A percentile compares a stretch with the other conserved stretches of the same genome.
Conservation (phyloP, 306 rosid genomes). For the Inga laurina region DNA sequence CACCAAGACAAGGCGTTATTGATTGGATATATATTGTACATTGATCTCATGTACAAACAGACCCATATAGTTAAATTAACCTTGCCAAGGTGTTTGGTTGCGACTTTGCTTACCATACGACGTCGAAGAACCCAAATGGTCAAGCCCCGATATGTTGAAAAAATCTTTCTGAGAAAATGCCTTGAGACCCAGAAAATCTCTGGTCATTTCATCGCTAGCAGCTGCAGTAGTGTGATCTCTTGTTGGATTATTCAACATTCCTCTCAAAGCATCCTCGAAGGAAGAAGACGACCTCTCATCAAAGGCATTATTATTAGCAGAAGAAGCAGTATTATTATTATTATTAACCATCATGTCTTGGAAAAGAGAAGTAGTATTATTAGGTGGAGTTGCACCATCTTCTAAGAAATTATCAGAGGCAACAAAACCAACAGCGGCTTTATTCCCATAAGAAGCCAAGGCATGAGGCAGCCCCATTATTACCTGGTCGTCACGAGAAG, state of each 20-base stretch:
- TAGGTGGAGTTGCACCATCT: constrained; percentile 22
- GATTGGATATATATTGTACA: background rate
- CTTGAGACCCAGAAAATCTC: constrained; percentile 72
- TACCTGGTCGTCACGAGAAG: constrained; percentile 51
- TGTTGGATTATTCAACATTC: constrained; percentile 27
- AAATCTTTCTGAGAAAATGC: constrained; percentile 47
- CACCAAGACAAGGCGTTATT: background rate
- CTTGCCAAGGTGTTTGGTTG: constrained; percentile 59
- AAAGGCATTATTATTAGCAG: constrained; percentile 17
- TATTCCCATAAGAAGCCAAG: constrained; percentile 43
- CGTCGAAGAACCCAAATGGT: constrained; percentile 40
- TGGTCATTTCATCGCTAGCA: constrained; percentile 45
- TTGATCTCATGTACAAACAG: background rate
- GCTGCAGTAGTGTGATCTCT: background rate
- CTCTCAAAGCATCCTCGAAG: constrained; percentile 39
- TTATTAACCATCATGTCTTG: constrained; percentile 51
- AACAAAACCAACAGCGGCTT: constrained; percentile 27
- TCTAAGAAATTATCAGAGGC: constrained; percentile 16
- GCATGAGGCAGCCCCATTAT: constrained; percentile 21
- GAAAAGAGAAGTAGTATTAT: constrained; percentile 30
- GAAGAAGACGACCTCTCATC: constrained; percentile 24
- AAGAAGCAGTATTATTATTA: background rate
- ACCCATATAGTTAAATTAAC: constrained; percentile 14
- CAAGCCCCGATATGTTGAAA: constrained; percentile 48
- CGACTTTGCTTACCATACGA: constrained; percentile 44